Evolutionary conservation across 2,329 filamentous ascomycete species (phyloP), one percentile per base, ranked within the genome.

Genomic region (Phaeosphaeriaceae sp.): DNA sequence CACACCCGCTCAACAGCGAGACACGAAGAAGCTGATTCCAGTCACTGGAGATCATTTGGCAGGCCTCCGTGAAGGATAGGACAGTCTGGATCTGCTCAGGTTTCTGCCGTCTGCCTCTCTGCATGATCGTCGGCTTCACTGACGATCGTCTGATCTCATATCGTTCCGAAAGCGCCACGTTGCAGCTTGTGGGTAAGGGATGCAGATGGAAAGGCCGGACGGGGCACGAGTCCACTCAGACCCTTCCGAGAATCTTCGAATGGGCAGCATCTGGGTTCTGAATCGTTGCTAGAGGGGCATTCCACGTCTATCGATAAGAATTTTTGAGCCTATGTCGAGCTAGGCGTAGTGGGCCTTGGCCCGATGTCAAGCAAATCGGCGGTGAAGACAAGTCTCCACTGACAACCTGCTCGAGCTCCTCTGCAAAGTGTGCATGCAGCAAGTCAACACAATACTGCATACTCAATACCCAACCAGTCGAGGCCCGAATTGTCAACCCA

Each of bases 31-130:
- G 66, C 63, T 68, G 69, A 51, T 33, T 62, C 61, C 47, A 59
- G 60, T 56, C 63, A 66, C 60, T 27, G 61, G 55, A 58, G 54
- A 63, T 66, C 51, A 59, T 52, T 52, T 53, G 45, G 53, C 46
- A 49, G 40, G 22, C 45, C 17, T 17, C 45, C 7, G 45, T 10
- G 9, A 13, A 22, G 45, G 48, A 48, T 54, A 51, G 58, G 57
- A 51, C 54, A 57, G 62, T 69, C 63, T 69, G 62, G 71, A 71
- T 65, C 61, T 49, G 49, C 54, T 52, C 57, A 55, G 62, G 60
- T 49, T 53, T 54, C 54, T 60, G 63, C 49, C 48, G 56, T 57
- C 58, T 57, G 58, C 56, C 55, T 50, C 53, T 49, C 48, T 27
- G 53, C 53, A 59, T 13, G 56, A 62, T 60, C 50, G 17, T 56